Base-by-base conservation (phyloP, 2,329 filamentous ascomycete species). In the Pseudopithomyces chartarum region DNA sequence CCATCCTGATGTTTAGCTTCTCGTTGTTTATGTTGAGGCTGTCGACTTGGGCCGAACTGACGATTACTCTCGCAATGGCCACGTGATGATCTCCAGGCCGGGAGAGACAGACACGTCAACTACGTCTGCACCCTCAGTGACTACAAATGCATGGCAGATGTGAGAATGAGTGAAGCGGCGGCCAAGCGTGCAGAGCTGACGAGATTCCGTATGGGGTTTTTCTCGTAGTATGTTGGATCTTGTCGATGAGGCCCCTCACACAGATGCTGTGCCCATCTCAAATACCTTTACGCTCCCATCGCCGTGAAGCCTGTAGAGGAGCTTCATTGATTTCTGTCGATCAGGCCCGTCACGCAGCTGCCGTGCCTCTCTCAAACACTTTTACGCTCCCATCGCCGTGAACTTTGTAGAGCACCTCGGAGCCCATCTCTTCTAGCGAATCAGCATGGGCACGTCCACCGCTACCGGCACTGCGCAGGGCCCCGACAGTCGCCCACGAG, bases 271-370 rank as follows among this genome's bases (percentile, higher is more conserved):
- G 6, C 94, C 92, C 70, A 92, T 85, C 70, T 91, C 91, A 81
- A 97, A 97, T 7, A 97, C 90, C 68, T 82, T 89, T 22, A 92
- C 91, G 20, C 85, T 84, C 1, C 91, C 91, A 78, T 97, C 92
- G 10, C 87, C 86, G 52, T 87, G 85, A 29, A 97, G 86, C 69
- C 90, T 87, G 79, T 96, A 97, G 71, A 97, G 69, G n/a, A n/a
- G n/a, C n/a, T n/a, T n/a, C n/a, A n/a, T 13, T 38, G 5, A 13
- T 6, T 5, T 10, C 11, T 19, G 38, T 7, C 38, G 10, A 11
- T 11, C 12, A 5, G 19, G 19, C 15, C 34, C 44, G 10, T 63
- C 6, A 48, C 62, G 13, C 70, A 15, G 34, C 17, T 29, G 20
- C 73, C 54, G 68, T 86, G 6, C 94, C 92, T 70, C 92, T 85